A percentile compares a stretch with the other conserved stretches of the same genome.
phyloP scores from a whole-genome alignment of 1,284 basidiomycete genomes.

The Heterobasidion occidentale region DNA sequence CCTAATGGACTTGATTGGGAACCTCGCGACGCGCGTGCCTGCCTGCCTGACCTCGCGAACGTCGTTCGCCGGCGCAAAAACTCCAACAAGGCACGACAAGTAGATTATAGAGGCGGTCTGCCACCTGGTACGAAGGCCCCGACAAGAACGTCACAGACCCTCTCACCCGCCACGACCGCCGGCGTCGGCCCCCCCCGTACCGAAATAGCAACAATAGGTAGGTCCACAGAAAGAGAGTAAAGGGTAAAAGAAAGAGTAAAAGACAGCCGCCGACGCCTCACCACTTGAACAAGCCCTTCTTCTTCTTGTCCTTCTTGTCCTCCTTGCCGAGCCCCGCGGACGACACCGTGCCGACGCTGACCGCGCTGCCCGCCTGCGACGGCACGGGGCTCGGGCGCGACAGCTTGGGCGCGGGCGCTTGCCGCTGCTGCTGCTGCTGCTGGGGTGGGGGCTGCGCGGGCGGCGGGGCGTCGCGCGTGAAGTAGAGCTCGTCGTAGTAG shows the following conservation, averaged over 20 bases:
- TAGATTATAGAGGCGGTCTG: too few species aligned
- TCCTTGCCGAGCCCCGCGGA: conserved; percentile 11
- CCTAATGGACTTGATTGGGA: not conserved
- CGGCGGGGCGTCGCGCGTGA: conserved; percentile 52
- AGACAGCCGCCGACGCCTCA: not conserved
- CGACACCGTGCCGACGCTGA: conserved; percentile 38
- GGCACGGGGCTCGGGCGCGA: conserved; percentile 24
- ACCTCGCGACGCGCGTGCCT: too few species aligned
- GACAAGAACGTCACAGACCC: too few species aligned
- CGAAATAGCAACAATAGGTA: too few species aligned
- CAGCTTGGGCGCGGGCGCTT: conserved; percentile 13
- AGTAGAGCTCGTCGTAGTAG: conserved; percentile 75
- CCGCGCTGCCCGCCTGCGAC: conserved; percentile 44
- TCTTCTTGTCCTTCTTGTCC: conserved; percentile 44
- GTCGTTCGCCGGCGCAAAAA: too few species aligned
- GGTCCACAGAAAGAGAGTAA: too few species aligned
- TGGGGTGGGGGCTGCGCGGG: conserved; percentile 21
- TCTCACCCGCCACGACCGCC: too few species aligned
- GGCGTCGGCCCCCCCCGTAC: too few species aligned
- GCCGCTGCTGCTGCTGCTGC: conserved; percentile 15
- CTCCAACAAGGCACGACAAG: too few species aligned
- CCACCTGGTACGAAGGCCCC: too few species aligned
- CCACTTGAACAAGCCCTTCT: conserved; percentile 66
- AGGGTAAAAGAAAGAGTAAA: too few species aligned
- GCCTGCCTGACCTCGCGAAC: too few species aligned